Evolutionary conservation across 1,284 basidiomycete species (phyloP), one percentile per base, ranked within the genome.

Genomic region (Schizopora paradoxa): DNA sequence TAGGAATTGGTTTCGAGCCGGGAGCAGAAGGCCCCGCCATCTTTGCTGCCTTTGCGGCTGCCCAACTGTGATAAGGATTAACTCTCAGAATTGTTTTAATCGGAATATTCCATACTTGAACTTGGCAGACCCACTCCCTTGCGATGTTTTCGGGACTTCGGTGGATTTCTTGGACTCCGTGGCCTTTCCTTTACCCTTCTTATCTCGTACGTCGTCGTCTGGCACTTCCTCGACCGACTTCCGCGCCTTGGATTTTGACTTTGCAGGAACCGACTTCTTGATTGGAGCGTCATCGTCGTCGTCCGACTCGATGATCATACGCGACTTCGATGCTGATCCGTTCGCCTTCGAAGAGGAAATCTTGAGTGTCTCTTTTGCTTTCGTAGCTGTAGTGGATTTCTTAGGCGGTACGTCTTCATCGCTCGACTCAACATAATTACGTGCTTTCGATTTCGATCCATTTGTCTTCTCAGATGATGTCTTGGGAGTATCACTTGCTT

Each of bases 1-100:
- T 74, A 0, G 95, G 96, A 2, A 98, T 77, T 7, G 77, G 66
- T 62, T 96, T 98, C 18, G 84, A 82, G 0, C 91, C 90, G 5
- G 79, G 87, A 5, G 81, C 80, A 1, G 72, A 64, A 0, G 91
- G 92, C 0, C 87, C 87, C 0, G 82, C 78, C 1, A 76, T 65
- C 45, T 79, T 79, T 1, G 84, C 82, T 1, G 79, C 78, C 47
- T 75, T 78, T 23, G 79, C 74, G 0, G 78, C 76, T 31, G 70
- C 74, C 78, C 81, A 86, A 57, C 82, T 85, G 56, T 51, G 18
- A 29, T 46, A 57, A 65, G 10, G 56, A 47, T n/a, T n/a, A n/a
- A n/a, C n/a, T n/a, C n/a, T n/a, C n/a, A n/a, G n/a, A n/a, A n/a
- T n/a, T n/a, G n/a, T 51, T 69, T 67, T 59, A 54, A 28, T 59